Evolutionary conservation across 306 rosid species (phyloP).

Genomic region (Sphenostylis stenocarpa): DNA sequence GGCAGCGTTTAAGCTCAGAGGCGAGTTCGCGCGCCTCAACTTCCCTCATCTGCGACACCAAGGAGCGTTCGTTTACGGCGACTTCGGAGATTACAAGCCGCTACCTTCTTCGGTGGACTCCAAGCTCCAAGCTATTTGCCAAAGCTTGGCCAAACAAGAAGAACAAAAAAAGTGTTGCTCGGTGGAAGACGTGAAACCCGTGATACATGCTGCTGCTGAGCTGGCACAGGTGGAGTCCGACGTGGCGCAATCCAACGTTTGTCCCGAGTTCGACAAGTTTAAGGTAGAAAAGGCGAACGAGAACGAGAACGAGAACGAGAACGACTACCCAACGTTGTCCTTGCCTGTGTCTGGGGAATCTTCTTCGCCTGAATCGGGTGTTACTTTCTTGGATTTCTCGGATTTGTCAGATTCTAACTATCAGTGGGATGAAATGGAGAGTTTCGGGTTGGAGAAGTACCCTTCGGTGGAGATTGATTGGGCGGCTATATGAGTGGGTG

Average conservation of each 20-base stretch:
- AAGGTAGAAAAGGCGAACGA: background rate
- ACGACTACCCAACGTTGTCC: slow-evolving; percentile 38
- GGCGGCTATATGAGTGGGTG: slow-evolving; percentile 54
- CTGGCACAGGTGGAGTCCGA: background rate
- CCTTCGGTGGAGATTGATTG: slow-evolving; percentile 95
- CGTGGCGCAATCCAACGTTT: background rate
- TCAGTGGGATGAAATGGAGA: slow-evolving; percentile 48
- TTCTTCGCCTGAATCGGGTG: slow-evolving; percentile 68
- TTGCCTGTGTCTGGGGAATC: slow-evolving; percentile 48
- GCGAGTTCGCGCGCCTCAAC: slow-evolving; percentile 80
- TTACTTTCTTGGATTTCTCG: slow-evolving; percentile 47
- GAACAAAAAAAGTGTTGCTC: slow-evolving; percentile 34
- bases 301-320: slow-evolving; percentile 35
- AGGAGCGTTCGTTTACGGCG: slow-evolving; percentile 48
- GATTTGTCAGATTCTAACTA: slow-evolving; percentile 49
- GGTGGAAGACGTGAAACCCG: slow-evolving; percentile 42
- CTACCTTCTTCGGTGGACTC: slow-evolving; percentile 81
- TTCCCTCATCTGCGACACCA: slow-evolving; percentile 67
- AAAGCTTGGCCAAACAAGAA: slow-evolving; percentile 52
- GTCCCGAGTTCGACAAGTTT: background rate
- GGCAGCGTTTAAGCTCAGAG: slow-evolving; percentile 88
- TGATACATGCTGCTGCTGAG: slow-evolving; percentile 12
- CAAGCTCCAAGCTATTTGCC: slow-evolving; percentile 79
- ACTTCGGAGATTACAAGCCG: slow-evolving; percentile 63
- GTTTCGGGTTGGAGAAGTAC: slow-evolving; percentile 68